Evolutionary conservation across 495 filamentous ascomycete species (phyloP).

Genomic region (Daldinia concentrica): DNA sequence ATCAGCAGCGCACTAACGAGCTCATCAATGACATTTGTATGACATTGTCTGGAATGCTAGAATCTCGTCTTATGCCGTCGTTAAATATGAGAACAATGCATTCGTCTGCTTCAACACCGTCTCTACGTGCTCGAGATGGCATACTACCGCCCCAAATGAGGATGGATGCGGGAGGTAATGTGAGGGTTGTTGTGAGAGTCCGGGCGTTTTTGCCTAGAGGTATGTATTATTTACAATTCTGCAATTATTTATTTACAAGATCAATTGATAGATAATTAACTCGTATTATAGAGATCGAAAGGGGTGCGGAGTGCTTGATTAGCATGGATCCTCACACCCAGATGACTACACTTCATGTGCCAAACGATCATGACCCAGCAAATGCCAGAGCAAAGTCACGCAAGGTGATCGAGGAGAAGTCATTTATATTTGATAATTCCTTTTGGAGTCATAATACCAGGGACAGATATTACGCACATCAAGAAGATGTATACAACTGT

Average conservation of each 20-base stretch:
- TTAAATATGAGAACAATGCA: conserved; percentile 53
- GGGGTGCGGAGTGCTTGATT: conserved; percentile 84
- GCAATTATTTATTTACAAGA: not conserved
- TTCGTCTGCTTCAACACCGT: conserved; percentile 72
- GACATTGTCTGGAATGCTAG: conserved; percentile 57
- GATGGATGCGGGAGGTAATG: conserved; percentile 78
- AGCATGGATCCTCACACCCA: conserved; percentile 88
- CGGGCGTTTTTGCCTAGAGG: conserved; percentile 89
- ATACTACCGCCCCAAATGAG: conserved; percentile 59
- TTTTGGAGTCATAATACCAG: conserved; percentile 89
- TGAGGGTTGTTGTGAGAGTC: conserved; percentile 92
- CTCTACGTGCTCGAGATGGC: conserved; percentile 76
- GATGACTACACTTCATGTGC: conserved; percentile 78
- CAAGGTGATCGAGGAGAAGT: conserved; percentile 85
- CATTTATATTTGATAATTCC: conserved; percentile 95
- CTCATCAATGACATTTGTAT: conserved; percentile 54
- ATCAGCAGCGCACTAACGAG: conserved; percentile 41
- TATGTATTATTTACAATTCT: conserved; percentile 51
- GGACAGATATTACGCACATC: conserved; percentile 69
- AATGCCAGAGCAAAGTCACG: conserved; percentile 74
- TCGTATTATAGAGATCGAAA: conserved; percentile 72
- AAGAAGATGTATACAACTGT: conserved; percentile 93
- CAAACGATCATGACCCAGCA: conserved; percentile 68
- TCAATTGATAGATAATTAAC: conserved; percentile 1
- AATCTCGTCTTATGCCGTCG: conserved; percentile 58